These are phyloP conservation scores for Debaryomyces maramus DNA, from an alignment of 805 yeast genomes.

Conservation along the genomic window DNA sequence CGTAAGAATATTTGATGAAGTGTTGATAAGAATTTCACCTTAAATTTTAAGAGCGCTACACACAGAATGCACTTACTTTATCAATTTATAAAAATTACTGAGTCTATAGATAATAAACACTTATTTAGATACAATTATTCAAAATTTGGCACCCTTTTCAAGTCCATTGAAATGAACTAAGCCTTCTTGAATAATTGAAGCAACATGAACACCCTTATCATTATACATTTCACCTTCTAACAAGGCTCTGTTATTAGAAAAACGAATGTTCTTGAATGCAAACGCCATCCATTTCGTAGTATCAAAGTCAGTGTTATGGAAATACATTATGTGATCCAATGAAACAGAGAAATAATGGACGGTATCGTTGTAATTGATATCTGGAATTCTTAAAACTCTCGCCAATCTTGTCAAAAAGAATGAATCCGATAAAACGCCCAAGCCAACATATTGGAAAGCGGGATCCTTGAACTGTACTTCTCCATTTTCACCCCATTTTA, in stretches of 20 bases:
- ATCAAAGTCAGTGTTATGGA: conserved; percentile 55
- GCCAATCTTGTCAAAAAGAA: conserved; percentile 53
- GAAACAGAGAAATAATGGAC: conserved; percentile 52
- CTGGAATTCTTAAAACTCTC: conserved; percentile 47
- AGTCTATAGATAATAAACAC: neutral
- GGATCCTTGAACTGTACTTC: conserved; percentile 15
- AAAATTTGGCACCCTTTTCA: conserved; percentile 15
- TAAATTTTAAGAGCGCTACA: neutral
- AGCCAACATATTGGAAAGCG: conserved; percentile 48
- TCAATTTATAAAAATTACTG: neutral
- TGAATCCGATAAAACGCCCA: conserved; percentile 61
- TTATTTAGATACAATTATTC: neutral
- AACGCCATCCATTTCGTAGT: conserved; percentile 53
- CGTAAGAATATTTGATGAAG: neutral
- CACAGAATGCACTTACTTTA: neutral
- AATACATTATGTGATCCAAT: conserved; percentile 65
- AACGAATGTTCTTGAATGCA: conserved; percentile 47
- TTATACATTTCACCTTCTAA: conserved; percentile 59
- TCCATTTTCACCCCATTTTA: conserved; percentile 26
- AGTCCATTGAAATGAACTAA: conserved; percentile 33
- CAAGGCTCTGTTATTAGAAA: conserved; percentile 54
- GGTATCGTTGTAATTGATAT: conserved; percentile 17
- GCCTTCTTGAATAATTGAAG: conserved; percentile 69
- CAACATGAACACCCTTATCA: conserved; percentile 50
- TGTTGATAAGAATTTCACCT: neutral